These are phyloP conservation scores for Penstemon barbatus DNA, from an alignment of 257 asterid genomes.

Conservation along the genomic window DNA sequence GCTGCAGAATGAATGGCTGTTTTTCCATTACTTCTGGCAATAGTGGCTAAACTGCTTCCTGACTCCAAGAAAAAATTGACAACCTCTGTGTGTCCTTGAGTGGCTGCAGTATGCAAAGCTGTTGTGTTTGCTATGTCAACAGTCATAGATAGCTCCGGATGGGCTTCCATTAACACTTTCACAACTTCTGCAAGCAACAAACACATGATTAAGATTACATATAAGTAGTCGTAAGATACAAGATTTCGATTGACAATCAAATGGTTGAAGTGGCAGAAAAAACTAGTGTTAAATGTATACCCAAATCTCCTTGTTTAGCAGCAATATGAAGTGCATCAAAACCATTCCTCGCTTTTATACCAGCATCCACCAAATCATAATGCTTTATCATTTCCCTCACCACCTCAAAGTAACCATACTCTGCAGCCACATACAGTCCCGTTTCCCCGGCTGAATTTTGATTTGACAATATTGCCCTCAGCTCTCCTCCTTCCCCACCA, in stretches of 20 bases:
- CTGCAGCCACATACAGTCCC: slow-evolving; percentile 50
- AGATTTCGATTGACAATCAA: too few species aligned
- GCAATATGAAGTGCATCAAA: slow-evolving; percentile 67
- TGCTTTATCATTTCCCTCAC: slow-evolving; percentile 50
- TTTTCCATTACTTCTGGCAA: slow-evolving; percentile 56
- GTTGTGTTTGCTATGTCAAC: slow-evolving; percentile 61
- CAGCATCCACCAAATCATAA: slow-evolving; percentile 48
- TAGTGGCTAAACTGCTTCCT: slow-evolving; percentile 51
- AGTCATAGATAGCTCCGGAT: slow-evolving; percentile 61
- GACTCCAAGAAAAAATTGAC: slow-evolving; percentile 49
- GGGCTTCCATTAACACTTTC: slow-evolving; percentile 55
- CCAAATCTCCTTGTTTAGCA: slow-evolving; percentile 66
- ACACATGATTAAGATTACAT: neutral
- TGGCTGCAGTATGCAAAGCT: slow-evolving; percentile 54
- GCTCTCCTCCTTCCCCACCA: slow-evolving; percentile 31
- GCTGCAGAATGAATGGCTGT: slow-evolving; percentile 57
- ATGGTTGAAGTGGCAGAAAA: too few species aligned
- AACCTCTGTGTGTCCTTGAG: slow-evolving; percentile 56
- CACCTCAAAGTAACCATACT: slow-evolving; percentile 51
- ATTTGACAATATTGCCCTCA: slow-evolving; percentile 33
- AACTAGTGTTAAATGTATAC: slow-evolving; percentile 16
- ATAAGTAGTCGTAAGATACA: neutral
- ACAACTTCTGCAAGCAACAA: slow-evolving; percentile 43
- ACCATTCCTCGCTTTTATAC: slow-evolving; percentile 58
- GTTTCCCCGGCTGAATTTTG: slow-evolving; percentile 60